phyloP scores from a whole-genome alignment of 169 alveolate genomes.

The Plasmodium gaboni region DNA sequence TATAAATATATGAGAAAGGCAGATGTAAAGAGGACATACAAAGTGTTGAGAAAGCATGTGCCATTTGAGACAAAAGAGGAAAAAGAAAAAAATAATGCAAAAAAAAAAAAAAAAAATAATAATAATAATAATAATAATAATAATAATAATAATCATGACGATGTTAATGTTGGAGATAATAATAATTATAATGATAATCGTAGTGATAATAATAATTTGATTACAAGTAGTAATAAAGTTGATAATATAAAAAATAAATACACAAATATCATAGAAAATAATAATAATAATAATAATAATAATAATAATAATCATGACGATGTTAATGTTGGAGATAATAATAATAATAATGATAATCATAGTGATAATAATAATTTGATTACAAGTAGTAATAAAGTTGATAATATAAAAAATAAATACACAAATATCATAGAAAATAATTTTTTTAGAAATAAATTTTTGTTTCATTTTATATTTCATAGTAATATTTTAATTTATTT shows the following conservation, averaged over 20 bases:
- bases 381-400: neutral
- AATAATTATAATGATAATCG: neutral
- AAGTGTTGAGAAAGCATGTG: slow-evolving; percentile 1
- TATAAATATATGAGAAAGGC: slow-evolving; percentile 56
- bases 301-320: neutral
- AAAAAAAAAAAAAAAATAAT: neutral
- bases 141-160: neutral
- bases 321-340: neutral
- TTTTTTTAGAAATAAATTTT: neutral
- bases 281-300: neutral
- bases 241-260: neutral
- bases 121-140: neutral
- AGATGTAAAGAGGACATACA: slow-evolving; percentile 38
- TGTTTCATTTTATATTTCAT: slow-evolving; percentile 10
- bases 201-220: too few species aligned
- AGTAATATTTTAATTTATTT: slow-evolving; percentile 44
- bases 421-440: neutral
- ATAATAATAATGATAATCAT: neutral
- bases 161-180: neutral
- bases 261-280: neutral
- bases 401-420: neutral
- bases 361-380: too few species aligned
- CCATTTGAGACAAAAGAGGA: neutral
- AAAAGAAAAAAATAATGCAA: neutral
- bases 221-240: neutral